Evolutionary conservation across 2,329 filamentous ascomycete species (phyloP), one percentile per base, ranked within the genome.

Genomic region (Fusarium haematococcum): DNA sequence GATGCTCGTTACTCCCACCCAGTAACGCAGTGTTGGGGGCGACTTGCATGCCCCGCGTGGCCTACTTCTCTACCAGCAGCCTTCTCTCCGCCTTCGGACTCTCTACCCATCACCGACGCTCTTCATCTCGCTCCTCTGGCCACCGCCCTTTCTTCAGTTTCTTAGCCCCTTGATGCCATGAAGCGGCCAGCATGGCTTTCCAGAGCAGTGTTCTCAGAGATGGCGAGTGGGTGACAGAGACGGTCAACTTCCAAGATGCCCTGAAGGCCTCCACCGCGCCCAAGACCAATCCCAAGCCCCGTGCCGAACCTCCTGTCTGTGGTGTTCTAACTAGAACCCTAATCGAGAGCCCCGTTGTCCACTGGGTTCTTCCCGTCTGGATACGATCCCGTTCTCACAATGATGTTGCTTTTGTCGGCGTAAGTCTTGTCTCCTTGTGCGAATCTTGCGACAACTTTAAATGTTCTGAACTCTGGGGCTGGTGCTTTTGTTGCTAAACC

Each of bases 351-450:
- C 93, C 95, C 2, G 86, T 93, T 39, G 88, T 93, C 65, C 92
- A 92, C 79, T 93, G 90, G 86, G 92, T 98, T 50, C 85, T 98
- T 16, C 94, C 95, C 14, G 94, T 92, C n/a, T 90, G 92, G 69
- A 86, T 98, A 68, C 89, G 95, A 67, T 91, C 91, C 65, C 86
- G 87, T 61, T 83, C 87, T 50, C 87, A 91, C 69, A 95, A 97
- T 76, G 95, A 98, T 84, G 90, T 98, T 73, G 92, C 95, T 41
- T 95, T 98, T 77, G 88, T 99, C 67, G 94, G 95, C 63, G 91
- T 93, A 86, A 83, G 91, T 88, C 33, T 20, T 86, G 27, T 6
- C 30, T 41, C 63, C 64, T 62, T 18, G 33, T 67, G 30, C 33
- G 25, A 4, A 18, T 41, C 35, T 37, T 35, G 16, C 16, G 45